Conservation (phyloP, 1,284 basidiomycete genomes). For the Ceratobasidium sp. region DNA sequence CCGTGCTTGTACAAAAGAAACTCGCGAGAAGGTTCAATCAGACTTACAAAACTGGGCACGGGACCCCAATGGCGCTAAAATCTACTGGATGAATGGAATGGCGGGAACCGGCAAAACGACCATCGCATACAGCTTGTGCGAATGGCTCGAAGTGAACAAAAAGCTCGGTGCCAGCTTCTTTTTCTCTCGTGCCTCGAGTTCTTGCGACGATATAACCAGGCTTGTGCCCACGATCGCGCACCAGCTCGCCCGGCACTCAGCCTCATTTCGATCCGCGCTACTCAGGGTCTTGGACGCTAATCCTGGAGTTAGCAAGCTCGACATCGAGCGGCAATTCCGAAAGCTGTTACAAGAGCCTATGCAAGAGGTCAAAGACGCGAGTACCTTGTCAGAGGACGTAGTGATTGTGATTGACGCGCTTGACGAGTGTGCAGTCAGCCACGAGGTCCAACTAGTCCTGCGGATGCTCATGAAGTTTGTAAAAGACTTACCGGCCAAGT, state of each 20-base stretch:
- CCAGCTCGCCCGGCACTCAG: not conserved
- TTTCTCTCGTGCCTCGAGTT: not conserved
- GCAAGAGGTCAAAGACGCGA: not conserved
- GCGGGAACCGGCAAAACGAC: too few species aligned
- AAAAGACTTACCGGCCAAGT: not conserved
- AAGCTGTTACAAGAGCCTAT: not conserved
- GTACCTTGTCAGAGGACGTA: not conserved
- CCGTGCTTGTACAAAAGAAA: too few species aligned
- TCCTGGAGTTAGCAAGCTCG: not conserved
- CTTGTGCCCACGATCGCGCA: too few species aligned
- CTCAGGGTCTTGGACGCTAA: not conserved
- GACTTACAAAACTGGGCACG: too few species aligned
- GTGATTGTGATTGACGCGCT: slow-evolving; percentile 9
- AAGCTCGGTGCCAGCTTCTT: slow-evolving; percentile 11
- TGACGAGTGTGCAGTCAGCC: not conserved
- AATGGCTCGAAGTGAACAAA: not conserved
- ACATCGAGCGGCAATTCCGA: not conserved
- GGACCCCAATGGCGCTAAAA: too few species aligned
- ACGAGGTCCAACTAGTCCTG: not conserved
- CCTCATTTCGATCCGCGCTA: not conserved
- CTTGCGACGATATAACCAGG: not conserved
- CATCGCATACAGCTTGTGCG: slow-evolving; percentile 14
- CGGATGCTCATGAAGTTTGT: not conserved
- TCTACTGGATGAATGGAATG: slow-evolving; percentile 1
- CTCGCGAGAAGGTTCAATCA: too few species aligned